Evolutionary conservation across 192 early-diverging fungal species (phyloP), one percentile per base, ranked within the genome.

Genomic region (Lobulomyces angularis): DNA sequence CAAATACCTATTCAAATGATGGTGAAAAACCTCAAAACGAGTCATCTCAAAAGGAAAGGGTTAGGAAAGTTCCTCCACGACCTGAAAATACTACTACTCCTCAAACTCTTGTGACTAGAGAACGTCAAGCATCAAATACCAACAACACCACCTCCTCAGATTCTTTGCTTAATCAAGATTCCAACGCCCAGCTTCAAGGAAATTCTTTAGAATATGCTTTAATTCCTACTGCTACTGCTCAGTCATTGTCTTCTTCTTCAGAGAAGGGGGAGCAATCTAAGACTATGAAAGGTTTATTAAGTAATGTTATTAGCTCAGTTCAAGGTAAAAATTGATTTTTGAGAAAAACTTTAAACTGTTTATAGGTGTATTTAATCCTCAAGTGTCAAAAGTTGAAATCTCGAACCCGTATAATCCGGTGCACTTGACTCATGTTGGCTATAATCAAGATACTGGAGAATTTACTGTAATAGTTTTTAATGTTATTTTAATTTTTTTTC

Each of bases 381-480:
- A 39, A 39, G 12, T 31, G 11, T 16, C 38, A n/a, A 16, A 22
- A 27, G 74, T 80, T 50, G 83, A 95, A 57, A 89, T 97, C 43
- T 91, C 88, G 11, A 75, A 76, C 18, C 94, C 94, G 2, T 97
- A 87, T 63, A 95, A 95, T 54, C 83, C 94, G 12, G 82, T 92
- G 28, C 94, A 97, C 64, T 69, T 97, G 31, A 95, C 91, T 17
- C 94, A 97, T 57, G 94, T 96, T 34, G 94, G 94, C 5, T 97
- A 87, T 58, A 90, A 97, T 58, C 80, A 83, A 45, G 88, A 88
- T 39, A 92, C 88, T 27, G 91, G 90, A 28, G 90, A 97, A 68
- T 64, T 65, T 18, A 67, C 65, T 18, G 64, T 75, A 42, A 28
- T 48, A 41, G 18, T 16, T 21, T 39, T 6, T 17, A 61, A 26